These are phyloP conservation scores for Pleurotus giganteus DNA, from an alignment of 768 basidiomycete species.

Conservation along the genomic window DNA sequence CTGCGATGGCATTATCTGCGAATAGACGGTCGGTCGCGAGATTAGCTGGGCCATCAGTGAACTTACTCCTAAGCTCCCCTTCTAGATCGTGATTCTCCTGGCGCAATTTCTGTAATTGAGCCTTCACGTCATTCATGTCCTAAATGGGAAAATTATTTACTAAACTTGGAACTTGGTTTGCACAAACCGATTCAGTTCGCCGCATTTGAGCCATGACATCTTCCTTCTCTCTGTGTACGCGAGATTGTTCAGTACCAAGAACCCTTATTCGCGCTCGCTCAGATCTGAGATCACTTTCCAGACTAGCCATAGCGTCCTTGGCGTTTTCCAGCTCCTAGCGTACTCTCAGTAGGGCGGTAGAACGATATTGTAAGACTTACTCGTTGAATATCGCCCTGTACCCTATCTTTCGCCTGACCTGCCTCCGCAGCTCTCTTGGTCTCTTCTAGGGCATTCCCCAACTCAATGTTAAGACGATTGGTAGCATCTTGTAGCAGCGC, in stretches of 20 bases:
- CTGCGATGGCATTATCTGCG: slow-evolving; percentile 61
- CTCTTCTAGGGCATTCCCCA: slow-evolving; percentile 58
- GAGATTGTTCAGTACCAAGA: slow-evolving; percentile 62
- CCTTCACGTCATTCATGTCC: slow-evolving; percentile 80
- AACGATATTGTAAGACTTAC: slow-evolving; percentile 33
- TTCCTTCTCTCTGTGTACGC: slow-evolving; percentile 62
- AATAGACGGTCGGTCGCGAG: slow-evolving; percentile 3
- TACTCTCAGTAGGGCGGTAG: not conserved
- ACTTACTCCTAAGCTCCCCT: slow-evolving; percentile 66
- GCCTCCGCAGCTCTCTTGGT: slow-evolving; percentile 50
- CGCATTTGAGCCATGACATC: slow-evolving; percentile 61
- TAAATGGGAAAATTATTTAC: slow-evolving; percentile 24
- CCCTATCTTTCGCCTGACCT: slow-evolving; percentile 46
- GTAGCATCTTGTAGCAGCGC: slow-evolving; percentile 71
- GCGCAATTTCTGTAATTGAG: slow-evolving; percentile 66
- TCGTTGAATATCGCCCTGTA: slow-evolving; percentile 50
- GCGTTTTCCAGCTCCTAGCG: slow-evolving; percentile 70
- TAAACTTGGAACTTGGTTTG: not conserved
- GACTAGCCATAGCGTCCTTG: slow-evolving; percentile 58
- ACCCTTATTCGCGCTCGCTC: slow-evolving; percentile 67
- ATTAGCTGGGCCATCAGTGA: not conserved
- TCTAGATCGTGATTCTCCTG: slow-evolving; percentile 74
- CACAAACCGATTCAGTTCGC: slow-evolving; percentile 66
- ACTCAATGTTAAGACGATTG: slow-evolving; percentile 60
- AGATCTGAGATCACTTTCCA: slow-evolving; percentile 68